Conservation (phyloP, 139 green algal genomes). For the Zygnema circumcarinatum region DNA sequence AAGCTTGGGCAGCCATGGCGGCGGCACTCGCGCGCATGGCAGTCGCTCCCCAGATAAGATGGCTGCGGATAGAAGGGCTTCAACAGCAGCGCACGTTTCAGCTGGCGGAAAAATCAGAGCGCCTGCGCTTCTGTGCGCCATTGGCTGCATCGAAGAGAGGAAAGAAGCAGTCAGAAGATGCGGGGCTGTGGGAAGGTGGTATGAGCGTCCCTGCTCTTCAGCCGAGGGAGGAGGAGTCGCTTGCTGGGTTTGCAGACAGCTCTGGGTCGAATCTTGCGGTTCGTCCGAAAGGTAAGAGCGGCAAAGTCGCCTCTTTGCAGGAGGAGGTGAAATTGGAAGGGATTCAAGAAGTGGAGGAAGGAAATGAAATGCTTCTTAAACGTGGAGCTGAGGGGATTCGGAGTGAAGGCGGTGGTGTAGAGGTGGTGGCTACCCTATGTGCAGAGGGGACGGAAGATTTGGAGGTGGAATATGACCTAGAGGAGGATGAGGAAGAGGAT, state of each 20-base stretch:
- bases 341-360: neutral
- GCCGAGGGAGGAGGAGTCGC: neutral
- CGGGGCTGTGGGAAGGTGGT: neutral
- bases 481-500: conserved; percentile 40
- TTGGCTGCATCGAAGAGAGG: neutral
- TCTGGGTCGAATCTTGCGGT: too few species aligned
- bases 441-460: neutral
- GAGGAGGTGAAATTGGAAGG: too few species aligned
- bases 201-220: neutral
- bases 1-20: neutral
- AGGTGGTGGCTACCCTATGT: too few species aligned
- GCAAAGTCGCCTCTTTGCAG: too few species aligned
- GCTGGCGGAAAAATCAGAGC: neutral
- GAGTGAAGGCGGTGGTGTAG: conserved; percentile 13
- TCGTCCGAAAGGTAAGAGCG: too few species aligned
- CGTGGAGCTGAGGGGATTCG: neutral
- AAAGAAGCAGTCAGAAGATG: neutral
- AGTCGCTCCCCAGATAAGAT: neutral
- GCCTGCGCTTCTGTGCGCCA: neutral
- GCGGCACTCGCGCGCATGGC: neutral
- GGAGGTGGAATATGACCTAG: conserved; percentile 5
- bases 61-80: neutral
- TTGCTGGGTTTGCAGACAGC: too few species aligned
- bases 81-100: neutral
- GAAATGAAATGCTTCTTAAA: neutral